Percentiles rank a stretch among this genome's conserved stretches.
These are phyloP conservation scores for Parafenestella ontariensis DNA, from an alignment of 2,329 filamentous ascomycete species.

Conservation along the genomic window DNA sequence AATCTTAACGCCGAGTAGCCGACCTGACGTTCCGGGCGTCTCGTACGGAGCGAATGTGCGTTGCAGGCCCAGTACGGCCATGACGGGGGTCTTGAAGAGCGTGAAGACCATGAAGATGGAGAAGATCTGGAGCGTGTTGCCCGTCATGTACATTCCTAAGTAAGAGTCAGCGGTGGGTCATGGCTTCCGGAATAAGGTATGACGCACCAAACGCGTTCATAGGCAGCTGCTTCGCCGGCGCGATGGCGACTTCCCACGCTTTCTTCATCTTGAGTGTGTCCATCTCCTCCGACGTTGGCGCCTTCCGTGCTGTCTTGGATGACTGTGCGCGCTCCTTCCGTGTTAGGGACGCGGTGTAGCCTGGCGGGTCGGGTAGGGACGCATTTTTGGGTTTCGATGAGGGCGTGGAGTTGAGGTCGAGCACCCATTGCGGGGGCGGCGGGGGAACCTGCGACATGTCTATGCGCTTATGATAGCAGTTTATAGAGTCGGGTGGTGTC, in stretches of 20 bases:
- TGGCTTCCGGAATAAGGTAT: background rate
- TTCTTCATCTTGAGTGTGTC: constrained; percentile 98
- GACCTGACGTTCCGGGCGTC: constrained; percentile 74
- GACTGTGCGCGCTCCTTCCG: constrained; percentile 48
- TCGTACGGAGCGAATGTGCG: constrained; percentile 91
- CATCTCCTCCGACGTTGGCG: constrained; percentile 82
- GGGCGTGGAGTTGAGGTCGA: constrained; percentile 76
- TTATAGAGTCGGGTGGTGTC: too few species aligned
- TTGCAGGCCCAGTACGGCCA: constrained; percentile 82
- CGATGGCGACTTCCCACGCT: constrained; percentile 95
- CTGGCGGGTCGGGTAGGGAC: constrained; percentile 83
- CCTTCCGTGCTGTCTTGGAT: constrained; percentile 62
- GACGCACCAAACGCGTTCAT: constrained; percentile 90
- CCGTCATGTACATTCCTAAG: constrained; percentile 94
- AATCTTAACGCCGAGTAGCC: constrained; percentile 82
- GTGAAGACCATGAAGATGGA: constrained; percentile 99
- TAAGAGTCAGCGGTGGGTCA: constrained; percentile 3
- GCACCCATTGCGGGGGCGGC: constrained; percentile 78
- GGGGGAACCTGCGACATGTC: constrained; percentile 37
- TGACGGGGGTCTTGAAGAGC: constrained; percentile 95
- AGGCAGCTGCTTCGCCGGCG: constrained; percentile 89
- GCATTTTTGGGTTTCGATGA: constrained; percentile 69
- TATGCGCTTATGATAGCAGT: too few species aligned
- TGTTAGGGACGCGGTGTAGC: constrained; percentile 67
- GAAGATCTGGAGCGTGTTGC: constrained; percentile 97